A percentile compares a stretch with the other conserved stretches of the same genome.
Conservation (phyloP, 2,329 filamentous ascomycete genomes). For the Scytalidium sp. region DNA sequence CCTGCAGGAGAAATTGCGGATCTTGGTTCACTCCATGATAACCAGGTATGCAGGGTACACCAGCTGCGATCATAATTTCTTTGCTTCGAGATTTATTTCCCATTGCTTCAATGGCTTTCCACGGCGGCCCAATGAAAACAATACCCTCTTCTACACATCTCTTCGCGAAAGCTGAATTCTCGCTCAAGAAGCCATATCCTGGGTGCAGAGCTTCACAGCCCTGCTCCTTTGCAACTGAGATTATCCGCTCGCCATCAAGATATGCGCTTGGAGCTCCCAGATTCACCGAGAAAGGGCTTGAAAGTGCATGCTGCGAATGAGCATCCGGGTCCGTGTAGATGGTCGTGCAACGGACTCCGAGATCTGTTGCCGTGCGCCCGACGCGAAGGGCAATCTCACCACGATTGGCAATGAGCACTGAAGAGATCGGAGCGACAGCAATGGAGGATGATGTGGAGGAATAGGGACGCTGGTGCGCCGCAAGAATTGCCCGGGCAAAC, state of each 20-base stretch:
- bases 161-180: constrained; percentile 87
- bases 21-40: constrained; percentile 89
- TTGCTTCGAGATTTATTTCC: constrained; percentile 92
- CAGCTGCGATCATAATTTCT: constrained; percentile 94
- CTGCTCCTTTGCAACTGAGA: constrained; percentile 79
- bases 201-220: constrained; percentile 92
- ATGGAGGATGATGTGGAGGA: constrained; percentile 11
- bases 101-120: constrained; percentile 81
- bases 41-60: constrained; percentile 92
- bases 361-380: constrained; percentile 78
- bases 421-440: constrained; percentile 54
- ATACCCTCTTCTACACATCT: constrained; percentile 87
- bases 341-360: constrained; percentile 90
- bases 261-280: constrained; percentile 83
- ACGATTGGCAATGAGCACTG: constrained; percentile 92
- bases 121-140: constrained; percentile 90
- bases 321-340: constrained; percentile 94
- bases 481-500: constrained; percentile 20
- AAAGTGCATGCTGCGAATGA: constrained; percentile 80
- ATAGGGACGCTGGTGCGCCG: constrained; percentile 15
- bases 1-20: constrained; percentile 53
- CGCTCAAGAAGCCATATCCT: constrained; percentile 92
- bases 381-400: constrained; percentile 96
- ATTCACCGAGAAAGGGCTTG: constrained; percentile 79
- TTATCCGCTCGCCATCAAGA: constrained; percentile 90